Base-by-base conservation (phyloP, 805 yeast species). In the Kodamaea restingae region DNA sequence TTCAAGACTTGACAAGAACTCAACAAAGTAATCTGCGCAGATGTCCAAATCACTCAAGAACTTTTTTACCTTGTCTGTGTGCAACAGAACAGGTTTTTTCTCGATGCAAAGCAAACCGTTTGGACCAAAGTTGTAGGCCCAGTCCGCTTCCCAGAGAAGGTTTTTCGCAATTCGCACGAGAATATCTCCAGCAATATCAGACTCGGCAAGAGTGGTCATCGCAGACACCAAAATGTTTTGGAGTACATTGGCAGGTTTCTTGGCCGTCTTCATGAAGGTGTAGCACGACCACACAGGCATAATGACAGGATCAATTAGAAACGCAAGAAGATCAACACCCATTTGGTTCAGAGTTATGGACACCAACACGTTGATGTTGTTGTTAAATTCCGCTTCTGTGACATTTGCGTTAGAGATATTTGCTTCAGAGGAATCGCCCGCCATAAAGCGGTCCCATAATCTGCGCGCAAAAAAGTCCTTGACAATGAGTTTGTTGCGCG, bases 281-380 rank as follows among this genome's bases (percentile, higher is more conserved):
- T 62, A 55, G 45, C 72, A 76, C 4, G 68, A 56, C 82, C 82
- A 78, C 48, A 63, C 15, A 46, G 63, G 33, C 41, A 50, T 18
- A 2, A 66, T 10, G 15, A 69, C 54, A 1, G 72, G 72, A 15
- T 49, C 45, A 31, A 68, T 46, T 2, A 61, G 29, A 7, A 48
- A 49, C 20, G 30, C 30, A 18, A 56, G 40, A 8, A 68, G 47
- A 3, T 59, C 65, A 0, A 49, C 35, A 3, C 54, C 41, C 5
- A 63, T 42, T 5, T 59, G 54, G 32, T 60, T 56, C 48, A 78
- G 78, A 0, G 81, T 61, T 7, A 86, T 49, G 0, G 91, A 79
- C 1, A 83, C 56, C n/a, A 82, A 47, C 0, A 82, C 86, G 55
- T 83, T 83, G 15, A 84, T 64, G 4, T 69, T 65, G 54, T 83